phyloP scores from a whole-genome alignment of 768 basidiomycete genomes.

The Hygrophoropsis aurantiaca region DNA sequence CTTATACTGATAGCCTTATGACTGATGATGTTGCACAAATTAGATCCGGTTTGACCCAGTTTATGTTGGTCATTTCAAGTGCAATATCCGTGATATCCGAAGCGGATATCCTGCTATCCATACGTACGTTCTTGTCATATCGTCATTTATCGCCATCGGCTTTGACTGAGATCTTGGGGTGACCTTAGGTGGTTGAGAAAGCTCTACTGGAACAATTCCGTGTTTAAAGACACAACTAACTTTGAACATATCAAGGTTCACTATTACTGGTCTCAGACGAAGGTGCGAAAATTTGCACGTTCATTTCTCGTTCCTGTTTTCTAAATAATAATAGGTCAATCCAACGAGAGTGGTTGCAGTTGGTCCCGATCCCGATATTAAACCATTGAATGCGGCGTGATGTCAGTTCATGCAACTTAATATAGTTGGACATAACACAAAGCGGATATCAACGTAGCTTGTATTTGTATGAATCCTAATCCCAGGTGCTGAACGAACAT shows the following conservation, averaged over 20 bases:
- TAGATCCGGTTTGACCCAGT: constrained; percentile 89
- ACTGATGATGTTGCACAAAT: not conserved
- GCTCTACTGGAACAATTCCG: constrained; percentile 87
- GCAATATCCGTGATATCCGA: constrained; percentile 84
- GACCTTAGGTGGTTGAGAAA: constrained; percentile 70
- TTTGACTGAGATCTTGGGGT: constrained; percentile 1
- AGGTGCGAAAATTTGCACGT: constrained; percentile 10
- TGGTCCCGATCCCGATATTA: constrained; percentile 71
- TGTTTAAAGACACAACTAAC: constrained; percentile 85
- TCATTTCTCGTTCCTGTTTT: not conserved
- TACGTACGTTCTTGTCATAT: constrained; percentile 37
- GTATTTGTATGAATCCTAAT: no score
- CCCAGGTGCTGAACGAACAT: no score
- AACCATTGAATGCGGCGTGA: constrained; percentile 49
- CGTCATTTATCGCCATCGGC: not conserved
- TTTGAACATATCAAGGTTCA: constrained; percentile 72
- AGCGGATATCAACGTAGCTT: no score
- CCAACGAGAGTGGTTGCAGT: constrained; percentile 72
- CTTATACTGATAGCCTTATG: not conserved
- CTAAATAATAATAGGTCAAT: constrained; percentile 60
- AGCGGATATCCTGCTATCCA: constrained; percentile 85
- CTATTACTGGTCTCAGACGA: constrained; percentile 38
- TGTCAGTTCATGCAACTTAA: no score
- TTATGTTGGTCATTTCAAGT: constrained; percentile 93
- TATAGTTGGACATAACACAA: no score